These are phyloP conservation scores for Meyerozyma guilliermondii DNA, from an alignment of 1,139 yeast genomes.

Conservation along the genomic window DNA sequence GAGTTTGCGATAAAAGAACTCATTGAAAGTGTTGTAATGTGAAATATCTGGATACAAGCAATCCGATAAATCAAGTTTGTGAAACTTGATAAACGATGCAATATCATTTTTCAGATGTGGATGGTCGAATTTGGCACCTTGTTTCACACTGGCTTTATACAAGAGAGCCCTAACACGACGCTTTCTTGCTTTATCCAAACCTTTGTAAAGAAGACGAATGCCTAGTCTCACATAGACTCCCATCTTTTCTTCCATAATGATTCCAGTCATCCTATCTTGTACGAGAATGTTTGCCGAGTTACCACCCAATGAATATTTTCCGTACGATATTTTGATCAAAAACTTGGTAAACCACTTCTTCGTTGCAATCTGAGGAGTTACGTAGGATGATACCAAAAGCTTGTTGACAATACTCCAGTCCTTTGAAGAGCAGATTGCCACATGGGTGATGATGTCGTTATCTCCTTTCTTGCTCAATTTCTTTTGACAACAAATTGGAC, in stretches of 20 bases:
- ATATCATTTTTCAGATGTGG: conserved; percentile 65
- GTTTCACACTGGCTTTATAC: conserved; percentile 65
- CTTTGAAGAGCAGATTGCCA: conserved; percentile 79
- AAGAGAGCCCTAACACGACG: conserved; percentile 54
- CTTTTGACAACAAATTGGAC: conserved; percentile 74
- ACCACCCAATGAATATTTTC: conserved; percentile 81
- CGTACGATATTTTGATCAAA: conserved; percentile 79
- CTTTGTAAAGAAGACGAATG: conserved; percentile 75
- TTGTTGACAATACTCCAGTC: conserved; percentile 71
- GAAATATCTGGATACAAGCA: conserved; percentile 48
- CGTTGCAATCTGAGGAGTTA: conserved; percentile 77
- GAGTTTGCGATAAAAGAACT: conserved; percentile 78
- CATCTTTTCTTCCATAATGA: conserved; percentile 88
- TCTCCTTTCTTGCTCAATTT: conserved; percentile 53
- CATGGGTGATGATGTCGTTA: conserved; percentile 73
- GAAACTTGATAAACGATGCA: conserved; percentile 74
- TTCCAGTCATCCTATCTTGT: conserved; percentile 86
- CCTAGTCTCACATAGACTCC: conserved; percentile 85
- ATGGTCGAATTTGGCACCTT: conserved; percentile 78
- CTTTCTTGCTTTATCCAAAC: conserved; percentile 53
- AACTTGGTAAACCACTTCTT: conserved; percentile 86
- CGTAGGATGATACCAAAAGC: conserved; percentile 63
- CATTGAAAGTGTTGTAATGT: conserved; percentile 70
- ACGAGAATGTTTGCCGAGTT: conserved; percentile 92
- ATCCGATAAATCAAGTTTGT: conserved; percentile 67